Base-by-base conservation (phyloP, 1,139 yeast genomes). In the Groenewaldozyma auringiensis region DNA sequence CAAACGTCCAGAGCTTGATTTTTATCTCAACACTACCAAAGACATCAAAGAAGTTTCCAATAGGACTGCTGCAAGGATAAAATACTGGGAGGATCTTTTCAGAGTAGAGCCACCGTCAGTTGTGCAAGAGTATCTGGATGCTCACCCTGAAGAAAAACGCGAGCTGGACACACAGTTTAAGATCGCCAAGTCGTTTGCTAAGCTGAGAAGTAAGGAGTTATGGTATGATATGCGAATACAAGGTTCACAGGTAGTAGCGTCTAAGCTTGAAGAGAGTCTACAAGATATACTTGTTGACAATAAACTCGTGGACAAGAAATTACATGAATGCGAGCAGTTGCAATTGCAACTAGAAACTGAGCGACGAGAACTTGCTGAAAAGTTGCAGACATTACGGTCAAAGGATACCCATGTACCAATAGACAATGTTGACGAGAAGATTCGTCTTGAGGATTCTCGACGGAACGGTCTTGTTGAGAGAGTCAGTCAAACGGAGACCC, bases 201-300 rank as follows among this genome's bases (percentile, higher is more conserved):
- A 80, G 31, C 68, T 67, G 36, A 74, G 74, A 54, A 76, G 82
- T 2, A 70, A 67, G 47, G 69, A 69, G 20, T 72, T 74, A 1
- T 79, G 83, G 83, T 77, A 76, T 53, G 71, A 67, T 36, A 78
- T 83, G 83, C 61, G 82, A 50, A 60, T 65, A n/a, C 73, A 74
- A 49, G 60, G 77, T 37, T 62, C 74, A 2, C 60, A 64, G 31
- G 76, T 74, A 42, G 62, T 76, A 20, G 54, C 70, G 34, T 60
- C 60, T 21, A 75, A 70, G 42, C 59, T 75, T 35, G 59, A 63
- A 27, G 60, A 58, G 35, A 69, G 62, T 38, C 31, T 50, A 16
- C 42, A 45, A 9, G 40, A 49, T 32, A 46, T 63, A 11, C 47
- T 51, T 20, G 49, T 50, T n/a, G 66, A 59, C 38, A 43, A 45